Conservation (phyloP, 495 filamentous ascomycete genomes). For the Echria macrotheca region DNA sequence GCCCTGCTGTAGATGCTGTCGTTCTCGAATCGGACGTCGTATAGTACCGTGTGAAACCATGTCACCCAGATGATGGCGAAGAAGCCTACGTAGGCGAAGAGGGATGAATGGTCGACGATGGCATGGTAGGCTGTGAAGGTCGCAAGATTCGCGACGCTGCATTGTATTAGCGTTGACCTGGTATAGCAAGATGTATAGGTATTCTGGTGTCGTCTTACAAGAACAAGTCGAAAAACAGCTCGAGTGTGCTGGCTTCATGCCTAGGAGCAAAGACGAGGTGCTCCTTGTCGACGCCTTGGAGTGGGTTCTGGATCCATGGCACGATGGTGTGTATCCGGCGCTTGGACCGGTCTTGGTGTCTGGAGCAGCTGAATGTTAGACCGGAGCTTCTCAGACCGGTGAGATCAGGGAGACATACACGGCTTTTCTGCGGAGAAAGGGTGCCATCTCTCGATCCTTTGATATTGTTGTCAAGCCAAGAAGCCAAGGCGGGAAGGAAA, state of each 20-base stretch:
- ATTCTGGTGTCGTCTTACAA: constrained; percentile 26
- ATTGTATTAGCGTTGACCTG: neutral
- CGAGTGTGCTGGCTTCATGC: constrained; percentile 51
- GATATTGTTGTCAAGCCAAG: neutral
- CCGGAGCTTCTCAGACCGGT: too few species aligned
- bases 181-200: too few species aligned
- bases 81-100: constrained; percentile 24
- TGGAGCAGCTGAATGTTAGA: too few species aligned
- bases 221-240: constrained; percentile 57
- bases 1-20: constrained; percentile 62
- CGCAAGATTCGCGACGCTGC: constrained; percentile 49
- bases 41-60: constrained; percentile 63
- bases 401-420: too few species aligned
- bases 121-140: constrained; percentile 53
- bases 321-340: constrained; percentile 17
- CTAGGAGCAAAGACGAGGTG: constrained; percentile 21
- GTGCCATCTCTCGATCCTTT: neutral
- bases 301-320: constrained; percentile 22
- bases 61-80: constrained; percentile 60
- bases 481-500: neutral
- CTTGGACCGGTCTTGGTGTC: constrained; percentile 7
- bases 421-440: neutral
- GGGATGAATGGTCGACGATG: constrained; percentile 30
- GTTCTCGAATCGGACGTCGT: constrained; percentile 62
- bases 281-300: constrained; percentile 22